Percentiles rank a stretch among this genome's conserved stretches.
These are phyloP conservation scores for Colletotrichum somersetense DNA, from an alignment of 2,329 filamentous ascomycete species.

Conservation along the genomic window DNA sequence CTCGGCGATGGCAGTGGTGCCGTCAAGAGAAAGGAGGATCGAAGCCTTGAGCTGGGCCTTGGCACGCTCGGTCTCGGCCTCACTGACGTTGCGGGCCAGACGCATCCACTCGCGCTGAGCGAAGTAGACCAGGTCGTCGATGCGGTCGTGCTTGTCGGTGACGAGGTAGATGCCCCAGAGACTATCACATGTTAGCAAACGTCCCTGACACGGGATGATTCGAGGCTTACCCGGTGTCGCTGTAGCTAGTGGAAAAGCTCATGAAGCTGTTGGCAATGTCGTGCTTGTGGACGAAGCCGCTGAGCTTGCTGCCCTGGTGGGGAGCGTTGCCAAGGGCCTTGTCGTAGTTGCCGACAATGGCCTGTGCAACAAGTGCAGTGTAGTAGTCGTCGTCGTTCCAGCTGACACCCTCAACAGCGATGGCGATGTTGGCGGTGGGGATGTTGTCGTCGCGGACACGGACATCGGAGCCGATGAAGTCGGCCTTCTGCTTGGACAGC, in stretches of 20 bases:
- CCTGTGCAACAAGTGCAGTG: slow-evolving; percentile 96
- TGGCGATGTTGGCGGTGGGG: slow-evolving; percentile 95
- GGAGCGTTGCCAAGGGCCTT: slow-evolving; percentile 97
- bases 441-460: slow-evolving; percentile 96
- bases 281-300: slow-evolving; percentile 92
- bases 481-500: slow-evolving; percentile 87
- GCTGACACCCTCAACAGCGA: slow-evolving; percentile 99
- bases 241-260: slow-evolving; percentile 99
- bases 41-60: slow-evolving; percentile 99
- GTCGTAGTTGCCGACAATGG: slow-evolving; percentile 99
- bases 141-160: slow-evolving; percentile 85
- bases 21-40: slow-evolving; percentile 95
- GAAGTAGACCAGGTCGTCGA: slow-evolving; percentile 98
- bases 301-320: slow-evolving; percentile 98
- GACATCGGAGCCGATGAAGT: slow-evolving; percentile 97
- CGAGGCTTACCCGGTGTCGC: slow-evolving; percentile 88
- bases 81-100: slow-evolving; percentile 87
- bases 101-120: slow-evolving; percentile 98
- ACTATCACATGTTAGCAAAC: slow-evolving; percentile 63
- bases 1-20: slow-evolving; percentile 96
- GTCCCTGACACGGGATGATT: slow-evolving; percentile 44
- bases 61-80: slow-evolving; percentile 95
- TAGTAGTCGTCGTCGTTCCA: slow-evolving; percentile 99
- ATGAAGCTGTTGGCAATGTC: slow-evolving; percentile 99
- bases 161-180: slow-evolving; percentile 99